A percentile compares a stretch with the other conserved stretches of the same genome.
phyloP scores from a whole-genome alignment of 2,329 filamentous ascomycete species.

The Nannizziopsis barbatae region DNA sequence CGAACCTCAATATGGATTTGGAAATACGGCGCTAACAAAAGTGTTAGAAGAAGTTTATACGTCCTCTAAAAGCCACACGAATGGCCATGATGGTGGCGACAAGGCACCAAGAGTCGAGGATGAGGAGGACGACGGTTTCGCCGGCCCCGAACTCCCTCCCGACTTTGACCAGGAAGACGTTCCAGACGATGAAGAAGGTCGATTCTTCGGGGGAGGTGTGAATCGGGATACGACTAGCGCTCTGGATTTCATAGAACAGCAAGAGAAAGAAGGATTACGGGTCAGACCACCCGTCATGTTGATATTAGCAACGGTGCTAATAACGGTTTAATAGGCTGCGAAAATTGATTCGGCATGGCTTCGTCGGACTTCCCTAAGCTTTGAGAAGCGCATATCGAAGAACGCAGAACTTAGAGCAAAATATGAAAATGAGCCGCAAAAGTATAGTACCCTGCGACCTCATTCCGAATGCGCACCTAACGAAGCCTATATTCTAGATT shows the following conservation, averaged over 20 bases:
- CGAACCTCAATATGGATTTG: constrained; percentile 12
- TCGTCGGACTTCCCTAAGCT: constrained; percentile 64
- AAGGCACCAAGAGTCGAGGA: constrained; percentile 40
- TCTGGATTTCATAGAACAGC: constrained; percentile 73
- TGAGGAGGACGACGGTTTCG: constrained; percentile 38
- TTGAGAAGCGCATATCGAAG: constrained; percentile 82
- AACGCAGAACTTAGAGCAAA: constrained; percentile 83
- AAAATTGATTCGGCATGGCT: constrained; percentile 79
- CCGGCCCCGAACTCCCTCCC: constrained; percentile 46
- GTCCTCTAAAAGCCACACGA: constrained; percentile 43
- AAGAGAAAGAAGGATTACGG: constrained; percentile 44
- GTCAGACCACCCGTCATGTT: constrained; percentile 20
- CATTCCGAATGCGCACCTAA: constrained; percentile 16
- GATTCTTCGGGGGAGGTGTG: constrained; percentile 91
- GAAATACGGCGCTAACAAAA: not conserved
- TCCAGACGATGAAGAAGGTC: constrained; percentile 75
- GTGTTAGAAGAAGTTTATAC: constrained; percentile 47
- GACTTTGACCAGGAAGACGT: constrained; percentile 49
- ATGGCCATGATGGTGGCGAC: constrained; percentile 40
- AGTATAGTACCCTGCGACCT: constrained; percentile 36
- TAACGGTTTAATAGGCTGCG: constrained; percentile 41
- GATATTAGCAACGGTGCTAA: constrained; percentile 18
- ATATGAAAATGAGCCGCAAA: constrained; percentile 66
- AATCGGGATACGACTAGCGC: constrained; percentile 69
- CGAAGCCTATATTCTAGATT: constrained; percentile 36